A percentile compares a stretch with the other conserved stretches of the same genome.
These are phyloP conservation scores for Dillenia turbinata DNA, from an alignment of 164 flowering plant species.

Conservation along the genomic window DNA sequence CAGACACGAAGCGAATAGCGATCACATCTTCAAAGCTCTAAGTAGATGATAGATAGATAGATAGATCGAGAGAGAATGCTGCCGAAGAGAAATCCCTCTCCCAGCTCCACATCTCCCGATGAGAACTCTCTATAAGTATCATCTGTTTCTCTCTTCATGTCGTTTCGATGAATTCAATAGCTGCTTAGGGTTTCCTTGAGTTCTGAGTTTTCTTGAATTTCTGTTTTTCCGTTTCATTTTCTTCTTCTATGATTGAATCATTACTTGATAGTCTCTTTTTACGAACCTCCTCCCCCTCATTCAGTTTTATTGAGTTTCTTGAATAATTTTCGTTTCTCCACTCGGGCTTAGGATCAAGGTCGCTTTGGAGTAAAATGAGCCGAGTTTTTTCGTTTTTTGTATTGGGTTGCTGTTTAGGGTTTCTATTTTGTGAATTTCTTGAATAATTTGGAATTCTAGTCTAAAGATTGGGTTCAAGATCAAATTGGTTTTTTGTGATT, in stretches of 20 bases:
- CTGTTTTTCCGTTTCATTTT: no score
- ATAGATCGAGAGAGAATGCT: conserved; percentile 25
- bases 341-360: no score
- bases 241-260: no score
- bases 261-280: no score
- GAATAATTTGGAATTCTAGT: background rate
- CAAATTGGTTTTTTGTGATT: no score
- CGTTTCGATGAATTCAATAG: background rate
- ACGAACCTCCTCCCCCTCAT: no score
- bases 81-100: conserved; percentile 38
- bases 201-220: background rate
- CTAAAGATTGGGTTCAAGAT: no score
- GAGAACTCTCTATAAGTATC: conserved; percentile 41
- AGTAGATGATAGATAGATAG: background rate
- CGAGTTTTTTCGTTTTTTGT: background rate
- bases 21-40: no score
- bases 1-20: no score
- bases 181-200: background rate
- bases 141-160: background rate
- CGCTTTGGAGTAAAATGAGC: no score
- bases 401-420: background rate
- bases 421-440: background rate
- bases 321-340: no score
- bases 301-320: no score
- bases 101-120: conserved; percentile 35